Evolutionary conservation across 495 filamentous ascomycete species (phyloP).

Genomic region (Thermothielavioides terrestris): DNA sequence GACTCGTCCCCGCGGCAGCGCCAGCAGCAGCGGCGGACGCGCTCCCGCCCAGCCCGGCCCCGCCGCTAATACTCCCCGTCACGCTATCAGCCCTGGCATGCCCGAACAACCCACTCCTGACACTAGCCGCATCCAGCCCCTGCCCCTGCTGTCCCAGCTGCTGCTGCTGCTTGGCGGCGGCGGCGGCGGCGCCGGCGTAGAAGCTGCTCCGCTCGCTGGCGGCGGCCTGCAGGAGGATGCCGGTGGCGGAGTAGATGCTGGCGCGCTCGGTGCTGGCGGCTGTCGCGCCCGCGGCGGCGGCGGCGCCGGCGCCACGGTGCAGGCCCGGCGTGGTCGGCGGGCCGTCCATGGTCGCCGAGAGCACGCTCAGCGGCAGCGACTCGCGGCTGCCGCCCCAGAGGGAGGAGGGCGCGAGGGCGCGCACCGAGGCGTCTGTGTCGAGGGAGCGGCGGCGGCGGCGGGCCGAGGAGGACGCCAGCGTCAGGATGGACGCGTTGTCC

Average conservation of each 20-base stretch:
- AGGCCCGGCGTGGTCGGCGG: slow-evolving; percentile 32
- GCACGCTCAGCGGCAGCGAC: slow-evolving; percentile 76
- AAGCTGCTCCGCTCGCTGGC: slow-evolving; percentile 72
- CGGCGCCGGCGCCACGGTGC: slow-evolving; percentile 51
- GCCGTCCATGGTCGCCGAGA: slow-evolving; percentile 64
- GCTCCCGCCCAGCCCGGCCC: neutral
- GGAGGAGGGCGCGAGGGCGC: slow-evolving; percentile 83
- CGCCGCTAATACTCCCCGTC: slow-evolving; percentile 57
- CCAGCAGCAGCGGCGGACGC: no score
- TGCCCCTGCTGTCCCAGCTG: no score
- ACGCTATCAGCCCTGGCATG: slow-evolving; percentile 78
- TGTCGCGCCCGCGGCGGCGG: slow-evolving; percentile 67
- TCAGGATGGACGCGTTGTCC: slow-evolving; percentile 93
- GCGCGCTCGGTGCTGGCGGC: slow-evolving; percentile 75
- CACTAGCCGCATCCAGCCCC: slow-evolving; percentile 58
- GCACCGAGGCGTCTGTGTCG: slow-evolving; percentile 92
- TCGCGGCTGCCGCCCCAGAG: slow-evolving; percentile 86
- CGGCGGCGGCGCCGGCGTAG: no score
- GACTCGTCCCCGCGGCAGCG: slow-evolving; percentile 45
- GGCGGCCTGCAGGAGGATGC: slow-evolving; percentile 39
- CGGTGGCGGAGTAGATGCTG: slow-evolving; percentile 78
- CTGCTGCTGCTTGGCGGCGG: no score
- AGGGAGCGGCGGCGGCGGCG: slow-evolving; percentile 77
- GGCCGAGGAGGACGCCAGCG: slow-evolving; percentile 92
- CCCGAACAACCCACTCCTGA: slow-evolving; percentile 66